Evolutionary conservation across 2,329 filamentous ascomycete genomes (phyloP), one percentile per base, ranked within the genome.

Genomic region (Colletotrichum scovillei): DNA sequence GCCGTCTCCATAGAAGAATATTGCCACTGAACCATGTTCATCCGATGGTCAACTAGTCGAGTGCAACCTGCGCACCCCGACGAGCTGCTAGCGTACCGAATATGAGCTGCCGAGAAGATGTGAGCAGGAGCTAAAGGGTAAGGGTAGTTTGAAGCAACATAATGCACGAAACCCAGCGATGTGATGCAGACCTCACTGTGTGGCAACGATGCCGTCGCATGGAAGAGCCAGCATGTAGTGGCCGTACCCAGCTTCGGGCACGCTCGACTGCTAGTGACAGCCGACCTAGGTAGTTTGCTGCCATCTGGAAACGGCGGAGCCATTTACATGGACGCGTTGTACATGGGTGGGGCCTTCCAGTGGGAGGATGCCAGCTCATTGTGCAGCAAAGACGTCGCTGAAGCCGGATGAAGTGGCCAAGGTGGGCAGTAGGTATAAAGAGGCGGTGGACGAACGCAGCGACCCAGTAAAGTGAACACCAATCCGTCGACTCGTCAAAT

Each of bases 331-430:
- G 72, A 69, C 68, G 46, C 57, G 72, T 75, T 60, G 74, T 73
- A 75, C 74, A 69, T 66, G 64, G 63, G 74, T 76, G 74, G 74
- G 73, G 68, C 71, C 46, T 66, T 67, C 73, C 63, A 72, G 73
- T 73, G 69, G 62, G 69, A 75, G 57, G 63, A 65, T 76, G 74
- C 74, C 74, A 76, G 56, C 74, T 75, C 74, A 76, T 73, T 75
- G 67, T 76, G 74, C 74, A 76, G 67, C 69, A 66, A 71, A 49
- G 52, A 62, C 64, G 63, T 74, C 55, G 69, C 72, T 73, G 72
- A 74, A 73, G 69, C 69, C 69, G 72, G 72, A 71, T 65, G 52
- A 68, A 67, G 58, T 53, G 52, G 58, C 56, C 57, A 55, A 42
- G 38, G 59, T 42, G 64, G 63, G 26, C 38, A 49, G 16, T 52